These are phyloP conservation scores for Moesziomyces antarcticus DNA, from an alignment of 1,284 basidiomycete genomes.

Conservation along the genomic window DNA sequence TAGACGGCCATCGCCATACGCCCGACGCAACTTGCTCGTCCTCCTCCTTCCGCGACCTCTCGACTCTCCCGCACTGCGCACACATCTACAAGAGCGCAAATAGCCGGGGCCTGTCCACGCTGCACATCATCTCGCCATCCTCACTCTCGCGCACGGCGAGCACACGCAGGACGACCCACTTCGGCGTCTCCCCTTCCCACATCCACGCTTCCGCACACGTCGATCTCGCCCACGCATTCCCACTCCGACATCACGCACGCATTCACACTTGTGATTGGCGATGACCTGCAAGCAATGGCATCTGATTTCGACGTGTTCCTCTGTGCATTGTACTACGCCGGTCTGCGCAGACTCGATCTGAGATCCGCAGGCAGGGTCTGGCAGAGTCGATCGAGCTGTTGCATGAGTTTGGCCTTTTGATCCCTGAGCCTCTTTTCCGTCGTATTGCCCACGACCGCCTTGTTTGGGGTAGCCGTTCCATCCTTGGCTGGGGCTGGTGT, in stretches of 20 bases:
- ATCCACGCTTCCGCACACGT: neutral
- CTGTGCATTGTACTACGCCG: slow-evolving; percentile 2
- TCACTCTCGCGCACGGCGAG: too few relatives aligned
- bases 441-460: slow-evolving; percentile 4
- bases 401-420: slow-evolving; percentile 38
- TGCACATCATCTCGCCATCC: too few relatives aligned
- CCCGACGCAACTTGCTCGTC: too few relatives aligned
- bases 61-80: too few relatives aligned
- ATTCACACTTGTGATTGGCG: neutral
- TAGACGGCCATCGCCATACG: too few relatives aligned
- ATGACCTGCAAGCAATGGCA: neutral
- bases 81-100: too few relatives aligned
- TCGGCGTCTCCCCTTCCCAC: neutral
- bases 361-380: slow-evolving; percentile 56
- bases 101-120: too few relatives aligned
- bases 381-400: slow-evolving; percentile 46
- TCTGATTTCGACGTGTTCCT: neutral
- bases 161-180: too few relatives aligned
- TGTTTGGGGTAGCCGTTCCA: slow-evolving; percentile 10
- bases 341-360: slow-evolving; percentile 24
- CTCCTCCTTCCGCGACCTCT: too few relatives aligned
- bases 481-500: slow-evolving; percentile 5
- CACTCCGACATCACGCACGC: too few relatives aligned
- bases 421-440: slow-evolving; percentile 46
- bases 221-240: neutral